A percentile compares a stretch with the other conserved stretches of the same genome.
Evolutionary conservation across 2,329 filamentous ascomycete species (phyloP).

Genomic region (Verticillium tricorpus): DNA sequence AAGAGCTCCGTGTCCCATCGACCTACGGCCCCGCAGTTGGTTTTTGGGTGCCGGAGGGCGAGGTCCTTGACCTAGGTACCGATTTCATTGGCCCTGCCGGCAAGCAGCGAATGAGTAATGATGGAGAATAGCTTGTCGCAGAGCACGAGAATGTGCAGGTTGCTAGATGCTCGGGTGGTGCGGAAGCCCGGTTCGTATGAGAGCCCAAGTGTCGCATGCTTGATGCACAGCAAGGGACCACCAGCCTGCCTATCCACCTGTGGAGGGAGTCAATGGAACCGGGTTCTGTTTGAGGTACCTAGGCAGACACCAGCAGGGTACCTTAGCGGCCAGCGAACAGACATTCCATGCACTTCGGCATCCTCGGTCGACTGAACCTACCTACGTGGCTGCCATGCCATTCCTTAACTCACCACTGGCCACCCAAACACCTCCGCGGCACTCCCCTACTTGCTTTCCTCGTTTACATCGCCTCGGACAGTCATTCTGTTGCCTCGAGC

Average conservation of each 20-base stretch:
- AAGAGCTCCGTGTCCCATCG: too few relatives aligned
- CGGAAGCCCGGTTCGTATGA: neutral
- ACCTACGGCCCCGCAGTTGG: too few relatives aligned
- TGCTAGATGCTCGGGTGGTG: neutral
- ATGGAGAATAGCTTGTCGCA: neutral
- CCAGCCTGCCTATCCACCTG: too few relatives aligned
- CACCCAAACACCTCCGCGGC: too few relatives aligned
- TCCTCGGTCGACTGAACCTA: neutral
- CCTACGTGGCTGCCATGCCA: neutral
- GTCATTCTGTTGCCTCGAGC: too few relatives aligned
- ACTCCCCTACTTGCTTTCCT: neutral
- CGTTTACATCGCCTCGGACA: too few relatives aligned
- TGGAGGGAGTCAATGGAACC: neutral
- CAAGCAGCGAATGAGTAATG: neutral
- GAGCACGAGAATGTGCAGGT: neutral
- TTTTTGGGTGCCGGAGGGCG: too few relatives aligned
- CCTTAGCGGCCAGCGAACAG: neutral
- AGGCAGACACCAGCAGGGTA: neutral
- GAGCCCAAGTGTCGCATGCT: neutral
- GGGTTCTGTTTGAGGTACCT: neutral
- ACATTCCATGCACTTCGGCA: neutral
- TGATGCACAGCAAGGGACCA: neutral
- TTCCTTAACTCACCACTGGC: neutral
- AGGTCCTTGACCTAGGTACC: neutral
- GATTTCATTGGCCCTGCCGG: neutral